Evolutionary conservation across 2,329 filamentous ascomycete species (phyloP), one percentile per base, ranked within the genome.

Genomic region (Neonectria coccinea): DNA sequence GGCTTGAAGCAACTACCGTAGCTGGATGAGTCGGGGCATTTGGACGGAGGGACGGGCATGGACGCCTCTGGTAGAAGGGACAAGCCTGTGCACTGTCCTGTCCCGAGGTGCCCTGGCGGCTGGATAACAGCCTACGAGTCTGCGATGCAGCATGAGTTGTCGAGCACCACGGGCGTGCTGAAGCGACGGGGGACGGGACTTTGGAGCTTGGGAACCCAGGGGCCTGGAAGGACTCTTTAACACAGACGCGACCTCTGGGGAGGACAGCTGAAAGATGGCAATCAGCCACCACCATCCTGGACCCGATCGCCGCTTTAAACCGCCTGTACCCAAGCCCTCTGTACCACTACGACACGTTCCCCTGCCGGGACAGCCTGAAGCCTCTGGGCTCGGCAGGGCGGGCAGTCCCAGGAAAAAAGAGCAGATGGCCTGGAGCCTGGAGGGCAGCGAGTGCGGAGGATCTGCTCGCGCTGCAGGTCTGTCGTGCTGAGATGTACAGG

Each of bases 401-500:
- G 36, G 36, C 14, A 39, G 36, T n/a, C 14, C 8, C 14, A 10
- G 39, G 39, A 20, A 20, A 6, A 25, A 18, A 20, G 39, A n/a
- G 39, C 39, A n/a, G 39, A 42, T 18, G 22, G 20, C 44, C 44
- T 47, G 44, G 12, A 50, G 47, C 33, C 39, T 56, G 33, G 33
- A 55, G 36, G 52, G 33, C n/a, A 55, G 20, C 36, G 8, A 16
- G 5, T 20, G 33, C 52, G 25, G 36, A n/a, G 52, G 45, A 16
- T 29, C 45, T 48, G 36, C 39, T 12, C 16, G 25, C 27, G 42
- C 44, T n/a, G 31, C 42, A 25, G 29, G 18, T 59, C 55, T 50
- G 27, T 62, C 72, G 72, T 74, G 69, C 72, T 74, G 70, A 74
- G 65, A 74, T 74, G 56, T 74, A 74, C 72, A 70, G 65, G 64